Percentiles rank a stretch among this genome's conserved stretches.
Evolutionary conservation across 208 protist species (phyloP).

Genomic region (Crithidia mellificae): DNA sequence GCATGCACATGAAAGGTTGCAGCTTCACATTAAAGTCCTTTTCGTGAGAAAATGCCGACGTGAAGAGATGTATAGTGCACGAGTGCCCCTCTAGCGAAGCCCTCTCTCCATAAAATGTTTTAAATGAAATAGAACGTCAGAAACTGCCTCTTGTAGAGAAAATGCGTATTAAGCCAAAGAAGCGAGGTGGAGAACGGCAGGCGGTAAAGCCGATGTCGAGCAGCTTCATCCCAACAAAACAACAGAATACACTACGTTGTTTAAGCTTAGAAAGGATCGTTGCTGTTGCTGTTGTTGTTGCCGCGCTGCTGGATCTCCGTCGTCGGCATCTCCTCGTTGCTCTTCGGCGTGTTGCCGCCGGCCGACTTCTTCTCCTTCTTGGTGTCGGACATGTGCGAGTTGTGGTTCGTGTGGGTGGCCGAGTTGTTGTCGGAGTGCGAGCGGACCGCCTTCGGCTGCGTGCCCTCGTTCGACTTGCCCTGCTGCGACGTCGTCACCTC

Average conservation of each 20-base stretch:
- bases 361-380: not conserved
- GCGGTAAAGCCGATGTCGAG: no score
- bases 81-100: slow-evolving; percentile 1
- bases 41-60: no score
- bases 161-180: not conserved
- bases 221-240: no score
- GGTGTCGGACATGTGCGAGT: not conserved
- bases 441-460: not conserved
- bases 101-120: not conserved
- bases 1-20: no score
- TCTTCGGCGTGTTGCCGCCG: not conserved
- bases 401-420: slow-evolving; percentile 17
- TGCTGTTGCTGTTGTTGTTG: slow-evolving; percentile 1
- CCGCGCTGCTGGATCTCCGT: slow-evolving; percentile 2
- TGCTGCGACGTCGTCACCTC: not conserved
- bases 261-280: slow-evolving; percentile 6
- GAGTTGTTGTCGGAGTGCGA: slow-evolving; percentile 2
- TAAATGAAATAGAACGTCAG: no score
- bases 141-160: no score
- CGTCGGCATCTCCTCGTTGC: not conserved
- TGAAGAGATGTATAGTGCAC: not conserved
- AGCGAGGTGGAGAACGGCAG: not conserved
- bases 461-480: not conserved
- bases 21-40: no score
- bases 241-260: not conserved